Percentiles rank a stretch among this genome's conserved stretches.
Evolutionary conservation across 140 eudicot species (phyloP).

Genomic region (Cichorium intybus): DNA sequence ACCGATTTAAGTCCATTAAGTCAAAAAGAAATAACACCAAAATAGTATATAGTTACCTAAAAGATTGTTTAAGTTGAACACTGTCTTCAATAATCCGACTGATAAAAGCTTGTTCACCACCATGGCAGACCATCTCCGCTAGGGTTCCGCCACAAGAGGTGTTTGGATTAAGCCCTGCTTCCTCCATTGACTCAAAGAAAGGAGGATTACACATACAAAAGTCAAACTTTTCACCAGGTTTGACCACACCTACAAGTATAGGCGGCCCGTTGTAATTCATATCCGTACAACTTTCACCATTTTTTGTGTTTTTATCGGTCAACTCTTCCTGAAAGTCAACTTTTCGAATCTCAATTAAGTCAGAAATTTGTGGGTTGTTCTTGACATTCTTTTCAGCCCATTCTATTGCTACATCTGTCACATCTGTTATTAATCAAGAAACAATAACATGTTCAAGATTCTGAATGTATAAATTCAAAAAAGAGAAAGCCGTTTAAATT

Average conservation of each 20-base stretch:
- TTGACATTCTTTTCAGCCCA: conserved; percentile 83
- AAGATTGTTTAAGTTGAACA: conserved; percentile 55
- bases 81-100: conserved; percentile 81
- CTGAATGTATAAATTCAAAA: neutral
- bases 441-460: conserved; percentile 16
- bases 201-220: conserved; percentile 99
- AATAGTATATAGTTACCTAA: conserved; percentile 41
- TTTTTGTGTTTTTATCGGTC: conserved; percentile 11
- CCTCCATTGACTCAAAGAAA: conserved; percentile 85
- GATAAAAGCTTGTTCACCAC: conserved; percentile 89
- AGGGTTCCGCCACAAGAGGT: conserved; percentile 97
- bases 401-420: conserved; percentile 84
- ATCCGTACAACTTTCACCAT: conserved; percentile 12
- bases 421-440: conserved; percentile 45
- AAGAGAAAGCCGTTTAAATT: neutral
- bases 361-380: conserved; percentile 71
- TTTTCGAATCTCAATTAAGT: conserved; percentile 73
- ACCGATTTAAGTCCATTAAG: too few relatives aligned
- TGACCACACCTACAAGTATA: conserved; percentile 68
- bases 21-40: too few relatives aligned
- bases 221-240: conserved; percentile 75
- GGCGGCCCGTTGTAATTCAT: conserved; percentile 57
- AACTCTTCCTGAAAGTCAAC: conserved; percentile 33
- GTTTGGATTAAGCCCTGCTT: conserved; percentile 88
- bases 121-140: conserved; percentile 92